These are phyloP conservation scores for Astragalus membranaceus DNA, from an alignment of 306 rosid species.

Conservation along the genomic window DNA sequence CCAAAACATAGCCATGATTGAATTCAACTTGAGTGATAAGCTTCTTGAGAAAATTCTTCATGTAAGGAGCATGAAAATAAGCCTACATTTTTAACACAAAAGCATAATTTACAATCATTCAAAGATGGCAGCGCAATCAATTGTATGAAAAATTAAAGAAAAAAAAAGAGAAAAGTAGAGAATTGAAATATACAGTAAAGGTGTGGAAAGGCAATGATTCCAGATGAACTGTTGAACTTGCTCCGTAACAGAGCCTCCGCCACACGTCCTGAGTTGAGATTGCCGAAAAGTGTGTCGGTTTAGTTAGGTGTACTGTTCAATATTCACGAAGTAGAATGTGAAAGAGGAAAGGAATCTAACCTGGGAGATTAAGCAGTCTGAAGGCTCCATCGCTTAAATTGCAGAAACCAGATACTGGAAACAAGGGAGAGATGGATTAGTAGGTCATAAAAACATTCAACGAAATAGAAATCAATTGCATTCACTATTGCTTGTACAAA, in stretches of 20 bases:
- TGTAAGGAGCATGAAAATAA: no score
- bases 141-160: background rate
- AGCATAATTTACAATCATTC: no score
- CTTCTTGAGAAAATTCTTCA: no score
- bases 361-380: conserved; percentile 40
- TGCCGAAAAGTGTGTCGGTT: background rate
- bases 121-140: background rate
- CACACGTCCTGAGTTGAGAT: conserved; percentile 45
- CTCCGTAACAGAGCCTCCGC: conserved; percentile 59
- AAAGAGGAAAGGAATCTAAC: conserved; percentile 39
- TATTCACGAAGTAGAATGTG: background rate
- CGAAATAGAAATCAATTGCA: no score
- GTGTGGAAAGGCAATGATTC: conserved; percentile 54
- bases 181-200: conserved; percentile 20
- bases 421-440: conserved; percentile 27
- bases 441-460: no score
- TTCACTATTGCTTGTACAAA: no score
- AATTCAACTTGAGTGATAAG: no score
- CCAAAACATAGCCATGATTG: no score
- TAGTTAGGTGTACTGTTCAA: background rate
- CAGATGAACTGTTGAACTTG: conserved; percentile 68
- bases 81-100: background rate
- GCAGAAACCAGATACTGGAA: conserved; percentile 51
- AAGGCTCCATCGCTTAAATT: conserved; percentile 68
- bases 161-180: background rate